A percentile compares a stretch with the other conserved stretches of the same genome.
Conservation (phyloP, 2,329 filamentous ascomycete species). For the Orbilia blumenaviensis region DNA sequence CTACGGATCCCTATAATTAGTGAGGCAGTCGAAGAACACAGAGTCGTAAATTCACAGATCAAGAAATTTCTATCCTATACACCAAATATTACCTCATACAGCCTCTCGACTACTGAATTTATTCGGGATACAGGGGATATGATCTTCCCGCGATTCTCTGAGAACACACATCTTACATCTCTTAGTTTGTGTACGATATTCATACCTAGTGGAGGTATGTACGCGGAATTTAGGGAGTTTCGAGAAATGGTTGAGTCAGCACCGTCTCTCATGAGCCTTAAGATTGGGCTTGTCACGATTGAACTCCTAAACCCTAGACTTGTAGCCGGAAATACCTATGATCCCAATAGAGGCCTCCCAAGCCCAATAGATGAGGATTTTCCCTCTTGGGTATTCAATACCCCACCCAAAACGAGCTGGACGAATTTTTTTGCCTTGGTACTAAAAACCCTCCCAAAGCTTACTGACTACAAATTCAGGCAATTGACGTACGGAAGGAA, state of each 20-base stretch:
- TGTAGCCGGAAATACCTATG: background rate
- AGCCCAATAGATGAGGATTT: background rate
- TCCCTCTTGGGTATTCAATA: background rate
- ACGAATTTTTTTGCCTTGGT: background rate
- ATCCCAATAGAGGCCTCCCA: background rate
- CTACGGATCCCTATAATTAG: background rate
- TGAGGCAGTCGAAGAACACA: background rate
- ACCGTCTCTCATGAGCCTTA: constrained; percentile 15
- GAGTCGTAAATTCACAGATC: background rate
- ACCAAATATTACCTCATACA: background rate
- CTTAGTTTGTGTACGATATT: background rate
- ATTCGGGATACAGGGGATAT: too few relatives aligned
- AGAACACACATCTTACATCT: background rate
- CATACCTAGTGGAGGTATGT: background rate
- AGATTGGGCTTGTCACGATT: background rate
- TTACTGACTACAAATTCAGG: background rate
- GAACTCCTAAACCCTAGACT: background rate
- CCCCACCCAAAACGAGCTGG: background rate
- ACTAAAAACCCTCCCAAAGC: background rate
- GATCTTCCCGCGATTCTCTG: background rate
- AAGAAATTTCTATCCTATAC: background rate
- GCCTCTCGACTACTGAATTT: background rate
- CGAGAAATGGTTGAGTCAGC: background rate
- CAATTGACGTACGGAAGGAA: background rate
- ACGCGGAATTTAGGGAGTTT: background rate